Base-by-base conservation (phyloP, 73 alveolate genomes). In the Symbiodinium pilosum region DNA sequence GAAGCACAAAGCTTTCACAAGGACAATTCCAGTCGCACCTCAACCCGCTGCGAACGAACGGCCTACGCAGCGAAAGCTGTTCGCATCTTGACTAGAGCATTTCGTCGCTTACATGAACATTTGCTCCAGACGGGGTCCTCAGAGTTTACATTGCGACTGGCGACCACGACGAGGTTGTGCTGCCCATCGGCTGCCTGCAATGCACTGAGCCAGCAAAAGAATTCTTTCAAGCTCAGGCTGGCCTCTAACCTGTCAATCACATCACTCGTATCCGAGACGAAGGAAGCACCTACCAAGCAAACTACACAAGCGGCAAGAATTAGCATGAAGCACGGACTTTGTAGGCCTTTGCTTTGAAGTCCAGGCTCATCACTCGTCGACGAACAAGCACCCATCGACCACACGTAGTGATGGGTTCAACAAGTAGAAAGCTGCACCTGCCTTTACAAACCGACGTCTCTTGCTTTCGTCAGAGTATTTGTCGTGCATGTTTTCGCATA, bases 71-170 rank as follows among this genome's bases (percentile, higher is more conserved):
- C 2, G 8, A 12, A 39, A 38, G 26, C 20, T 43, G 34, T 0
- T 42, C 51, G n/a, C 34, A n/a, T 2, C 9, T 32, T 86, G 81
- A 14, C 16, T 18, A n/a, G 32, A 11, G 56, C 93, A 86, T 4
- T n/a, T n/a, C 64, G 28, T 40, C 32, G 11, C 12, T 16, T n/a
- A 28, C 51, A n/a, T 7, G n/a, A 2, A 42, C 59, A 51, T 47
- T 42, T 28, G 40, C 9, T n/a, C n/a, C n/a, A n/a, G n/a, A n/a
- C n/a, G 38, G 52, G 32, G 30, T 9, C 97, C 97, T 91, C 97
- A 12, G 81, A 69, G 81, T 91, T 56, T 36, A 91, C 97, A 32
- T 91, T 68, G 34, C 97, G 97, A 81, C 97, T 91, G 51, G 47
- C 36, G 52, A 91, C 97, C 97, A 91, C 77, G 39, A 64, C 81